Conservation (phyloP, 2,329 filamentous ascomycete species). For the Herpotrichia juniperi region DNA sequence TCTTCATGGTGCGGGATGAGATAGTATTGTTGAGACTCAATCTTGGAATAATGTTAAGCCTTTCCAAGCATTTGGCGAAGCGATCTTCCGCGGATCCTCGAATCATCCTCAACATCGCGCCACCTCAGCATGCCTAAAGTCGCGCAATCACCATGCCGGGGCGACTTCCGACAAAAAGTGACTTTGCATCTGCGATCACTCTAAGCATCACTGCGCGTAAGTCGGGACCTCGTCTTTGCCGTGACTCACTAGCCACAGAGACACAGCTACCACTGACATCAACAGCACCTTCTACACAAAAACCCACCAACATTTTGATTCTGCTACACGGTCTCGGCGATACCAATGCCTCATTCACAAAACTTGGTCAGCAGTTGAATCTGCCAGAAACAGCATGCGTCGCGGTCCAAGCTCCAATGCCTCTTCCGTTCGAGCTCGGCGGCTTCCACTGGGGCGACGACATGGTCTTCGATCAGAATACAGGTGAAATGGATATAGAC, state of each 20-base stretch:
- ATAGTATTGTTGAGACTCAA: no score
- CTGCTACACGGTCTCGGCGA: constrained; percentile 88
- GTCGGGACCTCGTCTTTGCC: constrained; percentile 17
- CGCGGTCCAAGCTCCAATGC: constrained; percentile 72
- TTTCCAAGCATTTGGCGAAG: constrained; percentile 19
- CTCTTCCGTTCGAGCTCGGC: constrained; percentile 71
- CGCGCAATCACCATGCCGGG: constrained; percentile 42
- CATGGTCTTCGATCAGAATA: constrained; percentile 59
- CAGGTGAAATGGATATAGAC: constrained; percentile 60
- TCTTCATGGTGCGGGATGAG: no score
- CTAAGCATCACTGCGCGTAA: constrained; percentile 54
- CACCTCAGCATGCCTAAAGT: constrained; percentile 18
- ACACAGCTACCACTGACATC: constrained; percentile 20
- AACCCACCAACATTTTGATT: constrained; percentile 75
- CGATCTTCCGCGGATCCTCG: constrained; percentile 20
- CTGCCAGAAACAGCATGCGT: constrained; percentile 81
- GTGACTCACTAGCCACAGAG: neutral
- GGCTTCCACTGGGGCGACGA: constrained; percentile 70
- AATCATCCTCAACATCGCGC: constrained; percentile 13
- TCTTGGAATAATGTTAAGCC: neutral
- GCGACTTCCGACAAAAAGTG: constrained; percentile 49
- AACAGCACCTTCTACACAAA: constrained; percentile 56
- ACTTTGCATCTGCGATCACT: constrained; percentile 50
- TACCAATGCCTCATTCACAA: constrained; percentile 69
- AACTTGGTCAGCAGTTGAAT: constrained; percentile 70